These are phyloP conservation scores for Phytophthora hybrid DNA, from an alignment of 352 stramenopile species.

Conservation along the genomic window DNA sequence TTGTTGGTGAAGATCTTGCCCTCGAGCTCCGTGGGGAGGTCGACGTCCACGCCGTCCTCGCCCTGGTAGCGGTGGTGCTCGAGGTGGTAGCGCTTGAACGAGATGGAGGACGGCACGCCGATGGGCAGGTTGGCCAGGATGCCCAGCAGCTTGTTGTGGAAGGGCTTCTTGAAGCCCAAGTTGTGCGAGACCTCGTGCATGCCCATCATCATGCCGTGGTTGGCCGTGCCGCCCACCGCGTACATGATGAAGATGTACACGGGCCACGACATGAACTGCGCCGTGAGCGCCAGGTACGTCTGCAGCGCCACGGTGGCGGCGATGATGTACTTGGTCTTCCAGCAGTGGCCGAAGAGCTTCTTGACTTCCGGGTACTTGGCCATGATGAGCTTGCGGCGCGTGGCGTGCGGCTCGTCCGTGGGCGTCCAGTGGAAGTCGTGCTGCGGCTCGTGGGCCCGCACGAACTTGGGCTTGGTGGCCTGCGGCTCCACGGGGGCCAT, in stretches of 20 bases:
- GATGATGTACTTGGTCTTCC: conserved; percentile 91
- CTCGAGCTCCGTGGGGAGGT: conserved; percentile 94
- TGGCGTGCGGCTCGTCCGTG: conserved; percentile 89
- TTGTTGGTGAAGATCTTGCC: conserved; percentile 90
- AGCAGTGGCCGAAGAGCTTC: conserved; percentile 88
- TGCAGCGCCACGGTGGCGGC: conserved; percentile 79
- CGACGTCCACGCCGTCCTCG: conserved; percentile 93
- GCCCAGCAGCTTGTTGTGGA: conserved; percentile 91
- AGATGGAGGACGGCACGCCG: conserved; percentile 90
- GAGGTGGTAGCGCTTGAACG: conserved; percentile 98
- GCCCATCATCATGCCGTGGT: conserved; percentile 95
- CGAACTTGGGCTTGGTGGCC: conserved; percentile 52
- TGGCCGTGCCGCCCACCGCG: conserved; percentile 91
- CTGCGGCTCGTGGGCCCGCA: conserved; percentile 54
- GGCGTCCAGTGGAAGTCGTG: conserved; percentile 87
- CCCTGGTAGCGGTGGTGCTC: conserved; percentile 98
- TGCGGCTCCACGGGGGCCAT: conserved; percentile 53
- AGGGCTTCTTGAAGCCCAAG: conserved; percentile 92
- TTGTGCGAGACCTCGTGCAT: conserved; percentile 98
- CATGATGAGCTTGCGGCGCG: conserved; percentile 83
- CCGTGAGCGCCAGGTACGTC: conserved; percentile 77
- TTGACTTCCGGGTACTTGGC: conserved; percentile 92
- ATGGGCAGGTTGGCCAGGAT: conserved; percentile 96
- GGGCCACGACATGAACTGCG: conserved; percentile 75
- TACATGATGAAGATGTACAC: conserved; percentile 77